Base-by-base conservation (phyloP, 2,329 filamentous ascomycete species). In the Claviceps purpurea region DNA sequence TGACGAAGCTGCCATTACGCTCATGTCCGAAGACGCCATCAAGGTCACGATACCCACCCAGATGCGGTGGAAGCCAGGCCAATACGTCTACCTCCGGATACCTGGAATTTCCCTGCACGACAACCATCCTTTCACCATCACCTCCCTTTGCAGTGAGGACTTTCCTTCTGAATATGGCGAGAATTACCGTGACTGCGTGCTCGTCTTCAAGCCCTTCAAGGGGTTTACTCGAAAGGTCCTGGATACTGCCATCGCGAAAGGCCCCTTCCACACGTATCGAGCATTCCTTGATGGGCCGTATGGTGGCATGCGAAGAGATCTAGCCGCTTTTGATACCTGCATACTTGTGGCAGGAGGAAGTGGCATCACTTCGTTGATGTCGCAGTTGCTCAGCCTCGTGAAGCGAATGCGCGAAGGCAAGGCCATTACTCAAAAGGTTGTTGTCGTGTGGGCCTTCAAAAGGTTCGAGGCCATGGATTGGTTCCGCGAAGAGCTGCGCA, bases 401-500 rank as follows among this genome's bases (percentile, higher is more conserved):
- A 96, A 95, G 70, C 83, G 89, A 54, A 95, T 97, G 85, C 83
- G 89, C 54, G 90, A 95, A 63, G 87, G 89, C 49, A 95, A 95
- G 67, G 90, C 91, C 38, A 88, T 95, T 45, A 96, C 90, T 2
- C 88, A 86, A 65, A 87, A 85, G 57, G 85, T 97, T 5, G 85
- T 93, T 16, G 87, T 97, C 1, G 80, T 97, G n/a, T 97, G 91
- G 91, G 83, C 90, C 5, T 73, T 96, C 58, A 95, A 93, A 68
- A 81, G 87, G 52, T 82, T 93, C 14, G 91, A 96, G 66, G 88
- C 89, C 1, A 89, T 97, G 82, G 89, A 96, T 64, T 97, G 91
- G 91, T 97, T 96, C 75, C 87, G 88, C 58, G 90, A 96, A 68
- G 91, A 96, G 66, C 75, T 96, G 54, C 81, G 89, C 47, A 95